Evolutionary conservation across 495 filamentous ascomycete genomes (phyloP).

Genomic region (Trypethelium eluteriae): DNA sequence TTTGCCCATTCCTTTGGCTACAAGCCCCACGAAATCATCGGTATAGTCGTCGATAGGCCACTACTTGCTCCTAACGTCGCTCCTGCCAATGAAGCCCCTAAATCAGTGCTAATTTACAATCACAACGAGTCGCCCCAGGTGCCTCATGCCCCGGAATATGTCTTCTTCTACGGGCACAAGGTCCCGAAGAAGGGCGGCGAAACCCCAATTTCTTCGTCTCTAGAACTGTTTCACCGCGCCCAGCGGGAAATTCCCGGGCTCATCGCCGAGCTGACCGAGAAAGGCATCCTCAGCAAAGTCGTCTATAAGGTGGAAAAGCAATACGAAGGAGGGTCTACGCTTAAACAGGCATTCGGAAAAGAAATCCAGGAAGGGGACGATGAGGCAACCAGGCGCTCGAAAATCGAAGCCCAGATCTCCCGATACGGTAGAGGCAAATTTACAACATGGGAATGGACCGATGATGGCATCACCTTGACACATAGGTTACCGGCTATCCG

Average conservation of each 20-base stretch:
- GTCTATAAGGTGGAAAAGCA: constrained; percentile 42
- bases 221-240: constrained; percentile 44
- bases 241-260: constrained; percentile 45
- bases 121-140: constrained; percentile 51
- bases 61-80: constrained; percentile 47
- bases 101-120: constrained; percentile 45
- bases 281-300: constrained; percentile 40
- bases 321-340: constrained; percentile 44
- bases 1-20: constrained; percentile 51
- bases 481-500: constrained; percentile 43
- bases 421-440: constrained; percentile 29
- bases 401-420: constrained; percentile 48
- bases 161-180: constrained; percentile 44
- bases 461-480: constrained; percentile 38
- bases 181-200: constrained; percentile 42
- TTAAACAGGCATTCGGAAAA: constrained; percentile 47
- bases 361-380: constrained; percentile 43
- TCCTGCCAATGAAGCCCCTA: constrained; percentile 47
- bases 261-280: constrained; percentile 40
- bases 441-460: constrained; percentile 45
- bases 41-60: constrained; percentile 46
- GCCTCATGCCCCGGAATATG: constrained; percentile 47
- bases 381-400: constrained; percentile 36
- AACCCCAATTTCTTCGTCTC: constrained; percentile 45
- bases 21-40: constrained; percentile 49